Conservation (phyloP, 2,329 filamentous ascomycete genomes). For the Chaetomium sp. region DNA sequence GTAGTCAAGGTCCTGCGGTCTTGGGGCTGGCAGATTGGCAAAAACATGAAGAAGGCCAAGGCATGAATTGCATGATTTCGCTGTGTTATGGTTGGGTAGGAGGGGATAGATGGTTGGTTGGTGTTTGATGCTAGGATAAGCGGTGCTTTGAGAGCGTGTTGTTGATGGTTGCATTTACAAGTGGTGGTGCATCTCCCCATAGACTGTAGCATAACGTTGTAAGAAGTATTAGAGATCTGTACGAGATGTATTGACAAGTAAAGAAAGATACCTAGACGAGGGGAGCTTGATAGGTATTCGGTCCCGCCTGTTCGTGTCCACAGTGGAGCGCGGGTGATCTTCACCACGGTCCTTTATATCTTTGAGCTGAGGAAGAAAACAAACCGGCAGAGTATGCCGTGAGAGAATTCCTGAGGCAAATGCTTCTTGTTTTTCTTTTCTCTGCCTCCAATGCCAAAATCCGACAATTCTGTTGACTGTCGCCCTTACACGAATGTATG, state of each 20-base stretch:
- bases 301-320: neutral
- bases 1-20: slow-evolving; percentile 81
- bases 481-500: too few species aligned
- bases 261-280: neutral
- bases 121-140: neutral
- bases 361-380: too few species aligned
- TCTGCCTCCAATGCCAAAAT: too few species aligned
- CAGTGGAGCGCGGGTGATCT: too few species aligned
- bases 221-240: slow-evolving; percentile 4
- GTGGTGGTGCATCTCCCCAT: slow-evolving; percentile 16
- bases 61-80: neutral
- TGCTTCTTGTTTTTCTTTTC: too few species aligned
- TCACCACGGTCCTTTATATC: too few species aligned
- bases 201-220: slow-evolving; percentile 18
- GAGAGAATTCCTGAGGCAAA: too few species aligned
- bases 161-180: slow-evolving; percentile 5
- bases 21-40: slow-evolving; percentile 95
- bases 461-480: too few species aligned
- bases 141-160: slow-evolving; percentile 4
- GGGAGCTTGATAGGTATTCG: neutral
- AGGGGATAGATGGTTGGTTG: neutral
- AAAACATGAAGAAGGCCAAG: slow-evolving; percentile 35
- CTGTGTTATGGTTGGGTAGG: neutral
- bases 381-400: too few species aligned
- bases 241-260: neutral